Evolutionary conservation across 2,329 filamentous ascomycete genomes (phyloP), one percentile per base, ranked within the genome.

Genomic region (Colletotrichum phormii): DNA sequence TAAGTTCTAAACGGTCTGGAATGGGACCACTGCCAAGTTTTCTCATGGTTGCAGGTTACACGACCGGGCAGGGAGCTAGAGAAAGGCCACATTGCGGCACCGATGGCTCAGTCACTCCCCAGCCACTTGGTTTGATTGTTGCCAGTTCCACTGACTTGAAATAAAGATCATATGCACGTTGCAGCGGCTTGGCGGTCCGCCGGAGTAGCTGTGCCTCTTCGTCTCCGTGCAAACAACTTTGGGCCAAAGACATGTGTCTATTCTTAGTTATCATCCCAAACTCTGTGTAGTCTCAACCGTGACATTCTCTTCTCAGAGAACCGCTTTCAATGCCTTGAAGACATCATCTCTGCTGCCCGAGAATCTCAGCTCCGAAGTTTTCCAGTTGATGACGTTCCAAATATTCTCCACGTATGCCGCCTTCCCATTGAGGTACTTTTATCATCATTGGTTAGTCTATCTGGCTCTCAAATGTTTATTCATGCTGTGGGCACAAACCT

Each of bases 361-460:
- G 80, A 89, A 94, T 35, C 93, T 87, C 71, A 86, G 82, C 83
- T 94, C 92, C 1, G 90, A 89, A 5, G 88, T 91, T 82, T 91
- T 90, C 93, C 93, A 95, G 84, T 94, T 95, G 79, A 95, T 90
- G 37, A 95, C 89, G 42, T 90, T 90, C 93, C 93, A 95, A 77
- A 95, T 93, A 74, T 93, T 93, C 73, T 93, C 89, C 7, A 94
- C 88, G 77, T 95, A 95, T 0, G 90, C 90, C 0, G 91, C 91
- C 82, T 95, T 94, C 72, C 91, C 90, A 77, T 95, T 95, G 71
- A 92, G 85, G 77, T 95, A 95, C 89, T 94, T 86, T 54, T 90
- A 82, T 79, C 46, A 24, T 8, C 66, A 15, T 74, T 72, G 22
- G 72, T 77, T 37, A 73, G 66, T 55, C 37, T 49, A 18, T 33